Base-by-base conservation (phyloP, 2,329 filamentous ascomycete species). In the Apiospora malaysiana region DNA sequence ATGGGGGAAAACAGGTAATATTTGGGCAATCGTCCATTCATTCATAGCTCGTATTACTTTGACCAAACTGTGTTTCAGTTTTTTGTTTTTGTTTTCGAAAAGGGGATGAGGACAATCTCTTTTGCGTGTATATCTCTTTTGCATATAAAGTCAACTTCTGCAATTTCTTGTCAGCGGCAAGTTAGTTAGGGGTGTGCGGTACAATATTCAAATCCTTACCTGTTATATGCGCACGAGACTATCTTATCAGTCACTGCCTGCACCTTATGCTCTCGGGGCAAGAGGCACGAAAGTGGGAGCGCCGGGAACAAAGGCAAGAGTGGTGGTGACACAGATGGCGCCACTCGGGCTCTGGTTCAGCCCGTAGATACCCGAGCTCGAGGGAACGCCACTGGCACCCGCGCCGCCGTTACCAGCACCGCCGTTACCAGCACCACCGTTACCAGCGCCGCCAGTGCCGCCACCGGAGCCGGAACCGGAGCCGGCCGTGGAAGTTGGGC, bases 41-140 rank as follows among this genome's bases (percentile, higher is more conserved):
- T 70, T 74, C 71, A 63, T 73, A 68, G 69, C 72, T 71, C 69
- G 71, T 73, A 25, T 66, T 59, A 47, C 23, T 65, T 68, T 69
- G 37, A 63, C 21, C 56, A 63, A 63, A 63, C 32, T 40, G n/a
- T 63, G 56, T 63, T 63, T 63, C 27, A 14, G 42, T 16, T 37
- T 40, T 59, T 63, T 16, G 32, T 32, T 32, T 18, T n/a, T 21
- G 23, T 10, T 63, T 63, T 40, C 14, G 18, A 18, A n/a, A 63
- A 63, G 27, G 18, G 32, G 32, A 14, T 14, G 32, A 63, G 16
- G 56, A n/a, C 56, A 63, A 6, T n/a, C 32, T 63, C 6, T 40
- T 45, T 45, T 56, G 45, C 47, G 72, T 69, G 71, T 72, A 74
- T 42, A 74, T 37, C 8, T 68, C 66, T 18, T 7, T 21, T 3